Conservation (phyloP, 1,284 basidiomycete species). For the Ustilago nuda region DNA sequence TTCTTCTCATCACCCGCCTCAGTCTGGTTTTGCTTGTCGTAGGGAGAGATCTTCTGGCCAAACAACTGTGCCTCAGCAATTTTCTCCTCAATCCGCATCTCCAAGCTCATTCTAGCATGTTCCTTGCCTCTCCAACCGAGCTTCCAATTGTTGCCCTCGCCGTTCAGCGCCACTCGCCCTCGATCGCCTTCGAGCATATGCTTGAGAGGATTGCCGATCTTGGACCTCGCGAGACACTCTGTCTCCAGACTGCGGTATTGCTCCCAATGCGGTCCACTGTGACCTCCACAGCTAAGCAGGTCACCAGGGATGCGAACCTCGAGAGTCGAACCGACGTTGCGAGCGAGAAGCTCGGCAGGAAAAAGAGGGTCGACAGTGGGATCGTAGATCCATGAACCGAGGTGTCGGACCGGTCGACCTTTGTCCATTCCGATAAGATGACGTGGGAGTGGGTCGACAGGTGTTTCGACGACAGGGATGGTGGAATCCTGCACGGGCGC, state of each 20-base stretch:
- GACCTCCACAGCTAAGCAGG: slow-evolving; percentile 34
- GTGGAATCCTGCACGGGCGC: neutral
- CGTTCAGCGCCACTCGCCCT: slow-evolving; percentile 22
- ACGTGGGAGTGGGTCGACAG: slow-evolving; percentile 43
- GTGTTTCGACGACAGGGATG: slow-evolving; percentile 19
- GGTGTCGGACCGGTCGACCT: slow-evolving; percentile 60
- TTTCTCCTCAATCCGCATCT: slow-evolving; percentile 51
- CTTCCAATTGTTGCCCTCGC: slow-evolving; percentile 51
- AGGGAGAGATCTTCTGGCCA: slow-evolving; percentile 15
- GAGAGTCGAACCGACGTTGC: slow-evolving; percentile 65
- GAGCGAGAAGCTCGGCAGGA: slow-evolving; percentile 62
- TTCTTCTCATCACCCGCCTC: neutral
- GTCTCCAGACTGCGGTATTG: slow-evolving; percentile 29
- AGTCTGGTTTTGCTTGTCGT: neutral
- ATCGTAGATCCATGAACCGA: slow-evolving; percentile 66
- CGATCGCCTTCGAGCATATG: slow-evolving; percentile 33
- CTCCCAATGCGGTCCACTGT: slow-evolving; percentile 35
- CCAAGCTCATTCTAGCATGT: slow-evolving; percentile 58
- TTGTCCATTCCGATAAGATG: slow-evolving; percentile 61
- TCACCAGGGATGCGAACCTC: slow-evolving; percentile 66
- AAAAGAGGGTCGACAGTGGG: slow-evolving; percentile 57
- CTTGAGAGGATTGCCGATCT: slow-evolving; percentile 40
- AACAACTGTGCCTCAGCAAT: slow-evolving; percentile 41
- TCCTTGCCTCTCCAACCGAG: slow-evolving; percentile 66
- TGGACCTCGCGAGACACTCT: slow-evolving; percentile 25